Evolutionary conservation across 129 eudicot genomes (phyloP), one percentile per base, ranked within the genome.

Genomic region (Silybum marianum): DNA sequence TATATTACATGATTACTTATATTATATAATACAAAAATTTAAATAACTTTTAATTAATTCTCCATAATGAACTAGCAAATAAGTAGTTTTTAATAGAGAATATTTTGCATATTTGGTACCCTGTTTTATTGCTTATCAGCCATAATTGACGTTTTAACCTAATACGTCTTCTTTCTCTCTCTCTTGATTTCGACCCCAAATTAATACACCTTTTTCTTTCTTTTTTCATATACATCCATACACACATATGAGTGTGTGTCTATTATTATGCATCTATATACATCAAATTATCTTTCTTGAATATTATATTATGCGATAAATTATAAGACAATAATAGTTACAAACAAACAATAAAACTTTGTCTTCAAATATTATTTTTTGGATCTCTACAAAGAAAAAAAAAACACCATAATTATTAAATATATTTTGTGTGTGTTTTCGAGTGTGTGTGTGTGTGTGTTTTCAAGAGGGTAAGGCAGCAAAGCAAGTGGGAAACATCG

Each of bases 401-500:
- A 54, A 2, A 54, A 54, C 63, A 54, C 21, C 22, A 12, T 51
- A 51, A 32, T 48, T 6, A 51, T 46, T 12, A 12, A 11, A 11
- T 48, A 13, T n/a, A 2, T 3, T 48, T 3, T 48, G 1, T 48
- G n/a, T 14, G 9, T 54, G 19, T 54, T 7, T 54, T 6, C 19
- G 9, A 2, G 8, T 16, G 19, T 54, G 21, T 14, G 3, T 48
- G 28, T 16, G 63, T 22, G 80, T 19, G 75, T 74, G 34, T 46
- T 67, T 58, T 58, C 7, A 58, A 58, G 77, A 71, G 30, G 73
- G 24, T 11, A 76, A 70, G 48, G 58, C 65, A 38, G 16, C 81
- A 14, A 83, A 39, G 18, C 82, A 14, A 83, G 86, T 78, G 83
- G 83, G 39, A 65, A 83, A 83, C 86, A 72, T 83, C 75, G 79